A percentile compares a stretch with the other conserved stretches of the same genome.
Conservation (phyloP, 176 grass and related monocot species). For the Aegilops sharonensis region DNA sequence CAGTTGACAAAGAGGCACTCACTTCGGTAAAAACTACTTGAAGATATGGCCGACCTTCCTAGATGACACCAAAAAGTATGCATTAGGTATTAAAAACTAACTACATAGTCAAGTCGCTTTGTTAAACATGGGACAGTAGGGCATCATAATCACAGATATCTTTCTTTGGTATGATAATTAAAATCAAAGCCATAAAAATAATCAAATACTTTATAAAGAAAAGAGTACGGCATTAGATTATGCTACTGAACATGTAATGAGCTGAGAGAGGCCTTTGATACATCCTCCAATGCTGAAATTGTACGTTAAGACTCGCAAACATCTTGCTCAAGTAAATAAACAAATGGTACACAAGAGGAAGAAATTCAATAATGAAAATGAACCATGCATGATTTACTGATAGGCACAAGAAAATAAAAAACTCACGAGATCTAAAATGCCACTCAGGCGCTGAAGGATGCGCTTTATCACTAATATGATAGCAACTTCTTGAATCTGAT, state of each 20-base stretch:
- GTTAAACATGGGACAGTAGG: constrained; percentile 2
- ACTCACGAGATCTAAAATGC: constrained; percentile 68
- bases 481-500: constrained; percentile 95
- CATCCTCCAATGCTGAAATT: constrained; percentile 8
- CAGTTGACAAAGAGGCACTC: constrained; percentile 54
- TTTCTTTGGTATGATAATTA: constrained; percentile 8
- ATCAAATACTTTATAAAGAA: constrained; percentile 15
- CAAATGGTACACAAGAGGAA: constrained; percentile 29
- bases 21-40: constrained; percentile 62
- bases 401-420: constrained; percentile 36
- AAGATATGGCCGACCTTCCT: constrained; percentile 73
- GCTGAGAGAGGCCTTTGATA: not conserved
- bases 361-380: not conserved
- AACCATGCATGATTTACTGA: constrained; percentile 21
- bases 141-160: constrained; percentile 14
- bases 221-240: constrained; percentile 6
- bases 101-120: not conserved
- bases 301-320: not conserved
- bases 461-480: constrained; percentile 72
- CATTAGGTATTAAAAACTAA: constrained; percentile 22
- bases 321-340: not conserved
- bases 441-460: constrained; percentile 69
- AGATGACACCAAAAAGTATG: constrained; percentile 33
- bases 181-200: constrained; percentile 16
- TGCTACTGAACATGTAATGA: constrained; percentile 31